Base-by-base conservation (phyloP, 768 basidiomycete genomes). In the Mrakia gelida region DNA sequence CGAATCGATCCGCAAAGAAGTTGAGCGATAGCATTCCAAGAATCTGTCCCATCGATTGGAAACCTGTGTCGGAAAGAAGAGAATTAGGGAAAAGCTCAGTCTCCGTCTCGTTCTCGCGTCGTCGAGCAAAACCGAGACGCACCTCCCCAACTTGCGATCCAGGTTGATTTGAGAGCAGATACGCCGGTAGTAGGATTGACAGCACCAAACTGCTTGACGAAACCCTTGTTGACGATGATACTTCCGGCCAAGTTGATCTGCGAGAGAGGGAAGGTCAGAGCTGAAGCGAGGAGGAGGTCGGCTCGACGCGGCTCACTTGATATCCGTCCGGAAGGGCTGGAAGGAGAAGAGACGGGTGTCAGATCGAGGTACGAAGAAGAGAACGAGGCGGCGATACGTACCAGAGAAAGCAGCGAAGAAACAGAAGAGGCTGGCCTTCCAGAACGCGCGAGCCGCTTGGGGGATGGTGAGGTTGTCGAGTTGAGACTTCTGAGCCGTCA, bases 31-130 rank as follows among this genome's bases (percentile, higher is more conserved):
- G 79, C 70, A 81, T 80, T 1, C 82, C 82, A 28, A 82, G 34
- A 34, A 81, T 79, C 59, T 81, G 80, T 56, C 82, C 82, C 30
- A 79, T 79, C 72, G 79, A 80, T n/a, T 72, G 54, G 15, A 80
- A 56, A 26, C 80, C 80, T 59, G n/a, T 45, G 45, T 45, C 11
- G 6, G 7, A 59, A 8, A 9, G 28, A 28, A n/a, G 59, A 59
- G 28, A n/a, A n/a, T n/a, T n/a, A n/a, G 26, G 26, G 26, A 7
- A 28, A 18, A 13, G 18, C 26, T 59, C n/a, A 59, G 59, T 16
- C 45, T 13, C 41, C 6, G 41, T 43, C 41, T 43, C 41, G 41
- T 43, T 56, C 23, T 13, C 56, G 56, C n/a, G n/a, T n/a, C n/a
- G n/a, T n/a, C n/a, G n/a, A n/a, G n/a, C n/a, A n/a, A n/a, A n/a